Percentiles rank a stretch among this genome's conserved stretches.
Conservation (phyloP, 2,329 filamentous ascomycete species). For the Fusarium succisae region DNA sequence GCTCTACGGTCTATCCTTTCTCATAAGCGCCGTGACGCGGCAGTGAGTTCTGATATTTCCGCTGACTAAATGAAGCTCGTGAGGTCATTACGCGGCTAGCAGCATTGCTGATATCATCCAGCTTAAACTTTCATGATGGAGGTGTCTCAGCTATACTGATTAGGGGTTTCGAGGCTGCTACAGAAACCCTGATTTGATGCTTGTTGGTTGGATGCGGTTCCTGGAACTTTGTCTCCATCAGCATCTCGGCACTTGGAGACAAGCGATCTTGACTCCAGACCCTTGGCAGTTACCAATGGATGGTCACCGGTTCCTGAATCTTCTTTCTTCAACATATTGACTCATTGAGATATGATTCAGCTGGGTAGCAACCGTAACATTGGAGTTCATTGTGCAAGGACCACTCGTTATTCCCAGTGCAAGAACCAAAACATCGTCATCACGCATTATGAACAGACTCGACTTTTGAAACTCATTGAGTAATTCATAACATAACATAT, state of each 20-base stretch:
- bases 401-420: background rate
- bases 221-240: slow-evolving; percentile 10
- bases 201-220: slow-evolving; percentile 6
- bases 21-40: slow-evolving; percentile 18
- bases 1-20: background rate
- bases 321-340: background rate
- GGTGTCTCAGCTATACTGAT: slow-evolving; percentile 9
- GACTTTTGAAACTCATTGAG: background rate
- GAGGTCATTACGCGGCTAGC: slow-evolving; percentile 26
- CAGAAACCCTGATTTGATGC: slow-evolving; percentile 11
- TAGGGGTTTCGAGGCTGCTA: slow-evolving; percentile 2
- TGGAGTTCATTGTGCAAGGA: background rate
- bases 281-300: background rate
- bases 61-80: background rate
- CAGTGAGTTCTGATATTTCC: background rate
- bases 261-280: background rate
- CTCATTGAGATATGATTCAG: background rate
- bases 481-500: background rate
- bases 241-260: slow-evolving; percentile 22
- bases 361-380: background rate
- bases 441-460: background rate
- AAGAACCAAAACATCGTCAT: background rate
- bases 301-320: background rate
- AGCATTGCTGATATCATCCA: slow-evolving; percentile 6
- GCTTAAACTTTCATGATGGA: background rate